phyloP scores from a whole-genome alignment of 1,284 basidiomycete species.

The Malassezia japonica region DNA sequence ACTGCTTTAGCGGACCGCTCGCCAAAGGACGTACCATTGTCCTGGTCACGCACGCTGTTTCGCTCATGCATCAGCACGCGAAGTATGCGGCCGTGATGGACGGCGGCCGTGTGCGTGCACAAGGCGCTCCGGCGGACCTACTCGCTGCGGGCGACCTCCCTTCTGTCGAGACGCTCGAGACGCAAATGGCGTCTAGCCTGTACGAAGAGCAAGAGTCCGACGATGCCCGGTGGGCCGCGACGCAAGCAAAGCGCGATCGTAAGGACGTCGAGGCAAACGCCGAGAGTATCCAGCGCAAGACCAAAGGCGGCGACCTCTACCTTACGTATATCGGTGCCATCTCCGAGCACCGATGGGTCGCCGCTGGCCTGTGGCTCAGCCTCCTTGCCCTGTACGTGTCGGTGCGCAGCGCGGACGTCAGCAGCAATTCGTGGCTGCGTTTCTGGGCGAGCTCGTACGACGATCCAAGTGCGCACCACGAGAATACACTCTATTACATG shows the following conservation, averaged over 20 bases:
- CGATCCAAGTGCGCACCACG: background rate
- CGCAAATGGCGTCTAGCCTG: background rate
- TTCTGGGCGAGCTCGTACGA: conserved; percentile 38
- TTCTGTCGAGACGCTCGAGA: background rate
- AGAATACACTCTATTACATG: conserved; percentile 33
- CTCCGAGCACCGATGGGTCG: background rate
- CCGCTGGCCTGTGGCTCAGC: conserved; percentile 21
- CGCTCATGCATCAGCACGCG: conserved; percentile 61
- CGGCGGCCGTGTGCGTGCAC: conserved; percentile 62
- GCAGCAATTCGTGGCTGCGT: conserved; percentile 38
- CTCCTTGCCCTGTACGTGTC: conserved; percentile 30
- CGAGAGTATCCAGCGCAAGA: conserved; percentile 37
- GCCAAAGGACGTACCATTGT: conserved; percentile 62
- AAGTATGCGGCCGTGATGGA: conserved; percentile 64
- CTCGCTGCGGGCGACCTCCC: conserved; percentile 27
- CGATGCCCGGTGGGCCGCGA: conserved; percentile 3
- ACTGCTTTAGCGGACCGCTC: conserved; percentile 60
- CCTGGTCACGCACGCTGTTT: conserved; percentile 77
- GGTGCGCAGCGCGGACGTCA: conserved; percentile 32
- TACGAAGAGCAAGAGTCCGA: background rate
- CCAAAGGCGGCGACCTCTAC: conserved; percentile 32
- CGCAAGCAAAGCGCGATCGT: conserved; percentile 28
- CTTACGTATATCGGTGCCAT: conserved; percentile 32
- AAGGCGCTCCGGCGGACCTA: conserved; percentile 56
- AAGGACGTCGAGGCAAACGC: conserved; percentile 34